Evolutionary conservation across 1,284 basidiomycete species (phyloP).

Genomic region (Termitomyces sp.): DNA sequence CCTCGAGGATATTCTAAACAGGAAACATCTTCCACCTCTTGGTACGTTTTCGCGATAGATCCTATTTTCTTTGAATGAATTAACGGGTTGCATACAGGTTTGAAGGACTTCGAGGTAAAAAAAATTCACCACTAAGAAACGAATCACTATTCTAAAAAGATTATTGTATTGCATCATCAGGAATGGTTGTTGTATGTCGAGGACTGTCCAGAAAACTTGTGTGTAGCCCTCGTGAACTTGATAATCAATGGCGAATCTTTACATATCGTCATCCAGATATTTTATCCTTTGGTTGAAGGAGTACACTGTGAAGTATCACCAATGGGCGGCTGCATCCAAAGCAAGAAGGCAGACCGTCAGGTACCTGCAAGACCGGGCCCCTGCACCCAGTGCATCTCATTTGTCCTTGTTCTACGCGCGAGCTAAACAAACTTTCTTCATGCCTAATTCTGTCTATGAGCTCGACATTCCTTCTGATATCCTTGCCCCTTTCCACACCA

Average conservation of each 20-base stretch:
- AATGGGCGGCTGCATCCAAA: slow-evolving; percentile 49
- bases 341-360: slow-evolving; percentile 28
- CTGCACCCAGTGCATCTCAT: slow-evolving; percentile 43
- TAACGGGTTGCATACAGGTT: slow-evolving; percentile 29
- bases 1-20: slow-evolving; percentile 64
- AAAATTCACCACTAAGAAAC: neutral
- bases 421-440: slow-evolving; percentile 73
- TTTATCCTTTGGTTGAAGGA: slow-evolving; percentile 72
- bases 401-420: slow-evolving; percentile 69
- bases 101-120: slow-evolving; percentile 70
- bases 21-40: slow-evolving; percentile 68
- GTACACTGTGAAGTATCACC: slow-evolving; percentile 53
- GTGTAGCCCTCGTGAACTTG: slow-evolving; percentile 17
- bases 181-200: slow-evolving; percentile 77
- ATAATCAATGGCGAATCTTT: slow-evolving; percentile 1
- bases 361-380: slow-evolving; percentile 28
- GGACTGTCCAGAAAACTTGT: slow-evolving; percentile 65
- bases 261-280: slow-evolving; percentile 38
- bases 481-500: slow-evolving; percentile 56
- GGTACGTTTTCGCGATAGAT: slow-evolving; percentile 27
- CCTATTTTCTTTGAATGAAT: neutral
- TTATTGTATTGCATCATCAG: slow-evolving; percentile 17
- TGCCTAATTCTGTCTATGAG: slow-evolving; percentile 61
- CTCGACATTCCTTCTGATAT: slow-evolving; percentile 63
- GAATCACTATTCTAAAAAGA: slow-evolving; percentile 10